These are phyloP conservation scores for Penicillium salamii DNA, from an alignment of 495 filamentous ascomycete genomes.

Conservation along the genomic window DNA sequence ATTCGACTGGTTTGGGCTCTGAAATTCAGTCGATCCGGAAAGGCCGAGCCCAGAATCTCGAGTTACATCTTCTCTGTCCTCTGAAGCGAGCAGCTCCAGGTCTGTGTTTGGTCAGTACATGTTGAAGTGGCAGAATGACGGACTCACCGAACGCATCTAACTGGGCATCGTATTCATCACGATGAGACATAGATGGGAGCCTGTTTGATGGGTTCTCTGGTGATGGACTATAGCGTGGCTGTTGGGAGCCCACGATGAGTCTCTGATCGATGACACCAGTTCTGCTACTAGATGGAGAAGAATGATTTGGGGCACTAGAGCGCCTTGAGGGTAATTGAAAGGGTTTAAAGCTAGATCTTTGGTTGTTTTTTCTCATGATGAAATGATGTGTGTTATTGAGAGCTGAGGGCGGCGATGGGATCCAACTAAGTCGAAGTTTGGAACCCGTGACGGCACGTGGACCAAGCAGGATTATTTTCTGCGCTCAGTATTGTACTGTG, in stretches of 20 bases:
- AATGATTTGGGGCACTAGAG: background rate
- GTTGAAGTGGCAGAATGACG: background rate
- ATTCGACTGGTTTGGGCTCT: background rate
- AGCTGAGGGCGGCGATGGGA: background rate
- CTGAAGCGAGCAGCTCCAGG: conserved; percentile 39
- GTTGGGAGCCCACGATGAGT: conserved; percentile 27
- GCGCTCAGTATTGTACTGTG: too few relatives aligned
- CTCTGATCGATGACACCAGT: conserved; percentile 21
- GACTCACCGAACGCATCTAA: conserved; percentile 53
- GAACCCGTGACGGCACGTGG: conserved; percentile 22
- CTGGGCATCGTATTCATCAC: conserved; percentile 22
- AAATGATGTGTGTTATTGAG: background rate
- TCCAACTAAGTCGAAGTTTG: background rate
- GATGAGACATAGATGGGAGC: background rate
- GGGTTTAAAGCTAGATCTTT: background rate
- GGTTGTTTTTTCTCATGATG: conserved; percentile 14
- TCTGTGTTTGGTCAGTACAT: conserved; percentile 21
- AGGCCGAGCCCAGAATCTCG: background rate
- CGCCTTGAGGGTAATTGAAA: conserved; percentile 11
- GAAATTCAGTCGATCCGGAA: background rate
- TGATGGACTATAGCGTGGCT: conserved; percentile 5
- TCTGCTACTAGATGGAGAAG: conserved; percentile 10
- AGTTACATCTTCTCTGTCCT: conserved; percentile 5
- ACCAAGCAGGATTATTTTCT: too few relatives aligned
- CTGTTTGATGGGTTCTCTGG: background rate